phyloP scores from a whole-genome alignment of 495 filamentous ascomycete genomes.

The Penicillium maclennaniae region DNA sequence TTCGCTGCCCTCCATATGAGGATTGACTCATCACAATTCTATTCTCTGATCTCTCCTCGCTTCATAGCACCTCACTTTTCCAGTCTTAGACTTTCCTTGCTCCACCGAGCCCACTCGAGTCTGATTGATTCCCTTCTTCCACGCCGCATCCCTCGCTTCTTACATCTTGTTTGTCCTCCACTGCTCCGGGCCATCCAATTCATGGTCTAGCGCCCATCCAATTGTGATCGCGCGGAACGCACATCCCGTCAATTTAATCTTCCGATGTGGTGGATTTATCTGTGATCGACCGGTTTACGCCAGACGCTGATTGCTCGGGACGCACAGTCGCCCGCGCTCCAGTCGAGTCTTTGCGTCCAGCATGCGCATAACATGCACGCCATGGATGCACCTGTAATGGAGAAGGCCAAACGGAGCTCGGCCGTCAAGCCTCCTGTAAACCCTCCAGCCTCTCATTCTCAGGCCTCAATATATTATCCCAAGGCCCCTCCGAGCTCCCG shows the following conservation, averaged over 20 bases:
- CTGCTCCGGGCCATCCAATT: constrained; percentile 14
- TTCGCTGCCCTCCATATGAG: constrained; percentile 12
- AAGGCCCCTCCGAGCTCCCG: constrained; percentile 15
- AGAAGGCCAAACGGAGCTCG: constrained; percentile 29
- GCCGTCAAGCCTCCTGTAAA: constrained; percentile 24
- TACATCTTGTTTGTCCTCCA: constrained; percentile 9
- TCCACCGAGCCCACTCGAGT: constrained; percentile 15
- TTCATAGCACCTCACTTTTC: constrained; percentile 9
- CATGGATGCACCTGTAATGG: constrained; percentile 27
- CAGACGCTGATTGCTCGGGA: constrained; percentile 17
- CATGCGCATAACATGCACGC: constrained; percentile 23
- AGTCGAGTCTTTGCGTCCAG: constrained; percentile 30
- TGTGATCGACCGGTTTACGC: constrained; percentile 4
- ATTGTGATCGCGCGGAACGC: constrained; percentile 2
- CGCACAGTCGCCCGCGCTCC: constrained; percentile 18
- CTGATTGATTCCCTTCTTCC: constrained; percentile 16
- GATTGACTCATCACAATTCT: constrained; percentile 33
- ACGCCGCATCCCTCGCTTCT: constrained; percentile 27
- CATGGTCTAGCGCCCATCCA: constrained; percentile 15
- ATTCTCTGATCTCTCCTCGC: constrained; percentile 21
- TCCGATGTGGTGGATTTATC: constrained; percentile 20
- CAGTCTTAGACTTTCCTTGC: constrained; percentile 7
- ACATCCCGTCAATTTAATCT: constrained; percentile 11
- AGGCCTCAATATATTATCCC: constrained; percentile 28
- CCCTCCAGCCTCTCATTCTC: constrained; percentile 8